These are phyloP conservation scores for Poa pratensis DNA, from an alignment of 176 grass and related monocot genomes.

Conservation along the genomic window DNA sequence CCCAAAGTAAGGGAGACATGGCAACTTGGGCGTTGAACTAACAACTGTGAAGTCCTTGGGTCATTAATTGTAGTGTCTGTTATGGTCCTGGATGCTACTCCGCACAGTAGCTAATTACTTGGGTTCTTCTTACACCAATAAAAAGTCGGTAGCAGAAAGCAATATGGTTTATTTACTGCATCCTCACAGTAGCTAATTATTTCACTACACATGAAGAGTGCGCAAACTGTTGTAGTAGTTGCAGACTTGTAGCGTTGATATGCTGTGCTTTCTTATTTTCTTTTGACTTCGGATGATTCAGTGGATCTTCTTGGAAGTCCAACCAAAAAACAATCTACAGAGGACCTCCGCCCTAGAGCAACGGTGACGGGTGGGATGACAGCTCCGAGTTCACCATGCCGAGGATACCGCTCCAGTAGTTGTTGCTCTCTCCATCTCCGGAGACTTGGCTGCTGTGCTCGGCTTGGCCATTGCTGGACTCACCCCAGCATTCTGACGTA, in stretches of 20 bases:
- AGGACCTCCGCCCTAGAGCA: constrained; percentile 53
- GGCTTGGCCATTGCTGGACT: constrained; percentile 62
- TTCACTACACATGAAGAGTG: constrained; percentile 46
- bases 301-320: constrained; percentile 33
- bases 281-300: constrained; percentile 31
- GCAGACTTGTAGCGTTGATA: constrained; percentile 41
- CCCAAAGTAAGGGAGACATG: constrained; percentile 52
- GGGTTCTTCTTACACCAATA: constrained; percentile 21
- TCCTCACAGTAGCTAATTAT: constrained; percentile 36
- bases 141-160: constrained; percentile 17
- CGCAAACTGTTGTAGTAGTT: constrained; percentile 37
- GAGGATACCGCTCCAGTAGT: constrained; percentile 91
- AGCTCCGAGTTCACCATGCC: constrained; percentile 76
- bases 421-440: constrained; percentile 69
- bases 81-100: constrained; percentile 41
- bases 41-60: constrained; percentile 74
- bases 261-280: constrained; percentile 37
- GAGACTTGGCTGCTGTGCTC: constrained; percentile 49
- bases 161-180: constrained; percentile 50
- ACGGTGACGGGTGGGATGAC: constrained; percentile 45
- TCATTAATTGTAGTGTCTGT: constrained; percentile 64
- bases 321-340: constrained; percentile 28
- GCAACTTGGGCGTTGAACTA: constrained; percentile 59
- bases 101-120: constrained; percentile 18
- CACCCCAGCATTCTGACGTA: constrained; percentile 63